Conservation (phyloP, 1,284 basidiomycete genomes). For the Naganishia sp. region DNA sequence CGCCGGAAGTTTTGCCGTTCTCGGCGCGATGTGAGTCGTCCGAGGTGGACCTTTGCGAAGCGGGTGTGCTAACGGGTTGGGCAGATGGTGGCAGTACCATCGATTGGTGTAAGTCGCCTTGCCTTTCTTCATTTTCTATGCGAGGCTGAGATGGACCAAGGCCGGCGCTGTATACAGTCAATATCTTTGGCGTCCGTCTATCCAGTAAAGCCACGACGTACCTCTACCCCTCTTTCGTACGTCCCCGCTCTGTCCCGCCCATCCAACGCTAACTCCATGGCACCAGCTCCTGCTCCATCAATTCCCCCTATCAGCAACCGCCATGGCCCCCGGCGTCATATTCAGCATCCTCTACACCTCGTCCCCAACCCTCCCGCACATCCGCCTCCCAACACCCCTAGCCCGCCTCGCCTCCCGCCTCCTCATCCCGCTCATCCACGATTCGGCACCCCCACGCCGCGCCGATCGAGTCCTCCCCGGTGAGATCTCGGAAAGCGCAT, state of each 20-base stretch:
- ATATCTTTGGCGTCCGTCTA: constrained; percentile 70
- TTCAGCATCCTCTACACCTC: constrained; percentile 31
- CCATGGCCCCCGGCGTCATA: constrained; percentile 20
- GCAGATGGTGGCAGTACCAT: constrained; percentile 74
- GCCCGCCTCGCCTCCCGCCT: constrained; percentile 60
- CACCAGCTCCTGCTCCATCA: constrained; percentile 27
- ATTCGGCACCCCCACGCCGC: constrained; percentile 60
- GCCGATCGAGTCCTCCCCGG: constrained; percentile 65
- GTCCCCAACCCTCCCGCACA: constrained; percentile 61
- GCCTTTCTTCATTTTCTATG: background rate
- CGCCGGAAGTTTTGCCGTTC: constrained; percentile 69
- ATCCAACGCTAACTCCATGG: constrained; percentile 1
- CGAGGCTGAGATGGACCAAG: constrained; percentile 1
- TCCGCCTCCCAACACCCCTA: constrained; percentile 66
- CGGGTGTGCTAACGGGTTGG: constrained; percentile 48
- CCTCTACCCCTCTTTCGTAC: constrained; percentile 62
- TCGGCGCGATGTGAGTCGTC: constrained; percentile 53
- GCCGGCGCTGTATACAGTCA: constrained; percentile 72
- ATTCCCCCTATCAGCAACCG: constrained; percentile 27
- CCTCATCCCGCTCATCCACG: constrained; percentile 63
- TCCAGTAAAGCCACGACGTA: constrained; percentile 74
- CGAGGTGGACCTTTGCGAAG: background rate
- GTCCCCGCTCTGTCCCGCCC: constrained; percentile 49
- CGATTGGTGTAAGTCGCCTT: constrained; percentile 60
- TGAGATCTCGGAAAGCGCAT: constrained; percentile 42